Evolutionary conservation across 129 eudicot genomes (phyloP).

Genomic region (Helianthus annuus): HanXRQr2.0-SUNRISE NC_035439.2:139938901-139939400

Average conservation of each 20-base stretch:
- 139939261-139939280: too few relatives aligned
- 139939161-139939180: too few relatives aligned
- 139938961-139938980: slow-evolving; percentile 29
- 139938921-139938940: slow-evolving; percentile 26
- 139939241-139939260: slow-evolving; percentile 2
- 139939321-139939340: too few relatives aligned
- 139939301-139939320: too few relatives aligned
- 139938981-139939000: slow-evolving; percentile 26
- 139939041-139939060: slow-evolving; percentile 56
- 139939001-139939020: slow-evolving; percentile 43
- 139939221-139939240: neutral
- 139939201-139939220: too few relatives aligned
- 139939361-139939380: too few relatives aligned
- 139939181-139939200: too few relatives aligned
- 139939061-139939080: neutral
- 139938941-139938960: slow-evolving; percentile 3
- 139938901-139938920: slow-evolving; percentile 62
- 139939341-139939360: too few relatives aligned
- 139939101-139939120: neutral
- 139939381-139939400: too few relatives aligned
- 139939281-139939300: too few relatives aligned
- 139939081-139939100: neutral
- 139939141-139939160: neutral
- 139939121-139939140: neutral
- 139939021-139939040: slow-evolving; percentile 49